phyloP scores from a whole-genome alignment of 2,329 filamentous ascomycete genomes.

The Aspergillus fructus region DNA sequence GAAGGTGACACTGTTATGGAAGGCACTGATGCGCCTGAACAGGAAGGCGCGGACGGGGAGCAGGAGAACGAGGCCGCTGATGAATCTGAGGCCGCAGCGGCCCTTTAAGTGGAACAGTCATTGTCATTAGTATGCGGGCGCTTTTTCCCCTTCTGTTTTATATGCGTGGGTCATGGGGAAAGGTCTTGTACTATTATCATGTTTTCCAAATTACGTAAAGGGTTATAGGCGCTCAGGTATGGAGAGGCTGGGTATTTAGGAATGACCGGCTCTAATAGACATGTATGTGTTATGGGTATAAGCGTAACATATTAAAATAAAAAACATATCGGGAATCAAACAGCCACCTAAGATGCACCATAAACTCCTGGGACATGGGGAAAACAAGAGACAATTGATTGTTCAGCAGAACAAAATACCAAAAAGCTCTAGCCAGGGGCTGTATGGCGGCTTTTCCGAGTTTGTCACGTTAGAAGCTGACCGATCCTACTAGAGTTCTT shows the following conservation, averaged over 20 bases:
- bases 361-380: background rate
- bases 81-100: conserved; percentile 11
- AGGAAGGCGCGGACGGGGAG: conserved; percentile 10
- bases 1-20: conserved; percentile 14
- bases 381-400: background rate
- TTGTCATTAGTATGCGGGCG: background rate
- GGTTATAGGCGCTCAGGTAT: background rate
- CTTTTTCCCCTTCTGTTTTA: background rate
- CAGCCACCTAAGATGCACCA: background rate
- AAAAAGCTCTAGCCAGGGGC: no score
- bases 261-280: background rate
- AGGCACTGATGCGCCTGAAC: conserved; percentile 6
- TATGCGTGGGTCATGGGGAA: background rate
- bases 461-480: no score
- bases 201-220: background rate
- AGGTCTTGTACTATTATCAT: background rate
- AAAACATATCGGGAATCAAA: background rate
- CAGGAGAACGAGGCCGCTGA: conserved; percentile 19
- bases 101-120: background rate
- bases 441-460: no score
- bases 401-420: background rate
- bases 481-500: no score
- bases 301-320: background rate
- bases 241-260: background rate
- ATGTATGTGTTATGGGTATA: background rate